Conservation (phyloP, 208 protist species). For the Leptomonas seymouri region DNA sequence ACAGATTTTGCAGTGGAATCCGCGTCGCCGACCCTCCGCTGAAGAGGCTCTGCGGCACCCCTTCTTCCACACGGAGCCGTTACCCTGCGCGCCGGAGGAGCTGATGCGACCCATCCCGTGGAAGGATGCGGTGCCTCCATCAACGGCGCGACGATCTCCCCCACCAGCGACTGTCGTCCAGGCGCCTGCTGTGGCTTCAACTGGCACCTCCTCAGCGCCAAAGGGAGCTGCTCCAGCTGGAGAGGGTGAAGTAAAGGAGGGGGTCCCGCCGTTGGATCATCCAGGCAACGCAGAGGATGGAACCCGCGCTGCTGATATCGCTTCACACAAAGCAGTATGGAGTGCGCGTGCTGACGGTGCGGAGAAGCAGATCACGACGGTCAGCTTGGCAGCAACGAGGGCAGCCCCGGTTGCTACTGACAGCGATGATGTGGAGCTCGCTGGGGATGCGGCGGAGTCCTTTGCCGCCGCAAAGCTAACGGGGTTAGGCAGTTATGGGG, state of each 20-base stretch:
- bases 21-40: constrained; percentile 68
- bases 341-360: too few relatives aligned
- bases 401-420: not conserved
- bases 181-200: not conserved
- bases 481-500: not conserved
- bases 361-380: too few relatives aligned
- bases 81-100: constrained; percentile 66
- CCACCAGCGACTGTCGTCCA: not conserved
- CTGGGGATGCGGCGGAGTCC: too few relatives aligned
- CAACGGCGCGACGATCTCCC: not conserved
- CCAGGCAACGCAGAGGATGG: too few relatives aligned
- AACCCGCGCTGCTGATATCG: too few relatives aligned
- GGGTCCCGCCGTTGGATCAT: too few relatives aligned
- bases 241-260: too few relatives aligned
- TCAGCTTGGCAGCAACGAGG: too few relatives aligned
- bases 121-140: constrained; percentile 3
- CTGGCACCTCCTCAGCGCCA: too few relatives aligned
- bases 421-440: not conserved
- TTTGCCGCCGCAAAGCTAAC: too few relatives aligned
- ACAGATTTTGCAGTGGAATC: constrained; percentile 80
- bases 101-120: constrained; percentile 71
- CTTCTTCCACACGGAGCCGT: constrained; percentile 80
- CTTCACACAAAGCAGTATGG: too few relatives aligned
- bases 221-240: too few relatives aligned
- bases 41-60: constrained; percentile 73